A percentile compares a stretch with the other conserved stretches of the same genome.
Evolutionary conservation across 495 filamentous ascomycete species (phyloP).

Genomic region (Aspergillus diversus): DNA sequence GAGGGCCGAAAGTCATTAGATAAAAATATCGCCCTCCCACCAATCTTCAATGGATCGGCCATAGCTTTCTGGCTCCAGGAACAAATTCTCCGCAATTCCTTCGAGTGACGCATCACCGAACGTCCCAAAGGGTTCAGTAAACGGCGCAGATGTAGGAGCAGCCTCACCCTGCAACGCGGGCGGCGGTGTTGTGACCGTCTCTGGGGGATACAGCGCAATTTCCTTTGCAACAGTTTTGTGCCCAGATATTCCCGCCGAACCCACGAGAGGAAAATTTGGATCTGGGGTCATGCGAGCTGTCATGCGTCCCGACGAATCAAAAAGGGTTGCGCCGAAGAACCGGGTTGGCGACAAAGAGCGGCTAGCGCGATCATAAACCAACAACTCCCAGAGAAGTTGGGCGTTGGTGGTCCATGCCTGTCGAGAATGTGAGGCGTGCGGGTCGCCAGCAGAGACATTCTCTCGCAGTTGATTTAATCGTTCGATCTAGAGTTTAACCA

Average conservation of each 20-base stretch:
- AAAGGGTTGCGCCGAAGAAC: constrained; percentile 34
- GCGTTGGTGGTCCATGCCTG: constrained; percentile 33
- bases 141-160: constrained; percentile 7
- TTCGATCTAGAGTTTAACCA: constrained; percentile 21
- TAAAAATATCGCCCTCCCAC: constrained; percentile 26
- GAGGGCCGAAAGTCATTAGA: neutral
- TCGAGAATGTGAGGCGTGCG: constrained; percentile 18
- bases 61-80: constrained; percentile 38
- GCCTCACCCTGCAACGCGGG: constrained; percentile 13
- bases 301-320: constrained; percentile 21
- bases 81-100: constrained; percentile 28
- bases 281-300: constrained; percentile 26
- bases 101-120: constrained; percentile 26
- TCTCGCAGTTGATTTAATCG: constrained; percentile 35
- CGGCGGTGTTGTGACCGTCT: constrained; percentile 30
- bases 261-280: constrained; percentile 37
- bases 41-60: constrained; percentile 40
- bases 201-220: constrained; percentile 38
- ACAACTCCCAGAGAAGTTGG: constrained; percentile 36
- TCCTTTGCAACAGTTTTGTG: constrained; percentile 39
- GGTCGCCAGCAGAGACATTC: constrained; percentile 33
- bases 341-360: constrained; percentile 23
- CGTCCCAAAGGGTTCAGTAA: constrained; percentile 21
- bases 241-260: constrained; percentile 40
- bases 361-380: constrained; percentile 37